Evolutionary conservation across 164 flowering plant genomes (phyloP), one percentile per base, ranked within the genome.

Genomic region (Aristolochia californica): DNA sequence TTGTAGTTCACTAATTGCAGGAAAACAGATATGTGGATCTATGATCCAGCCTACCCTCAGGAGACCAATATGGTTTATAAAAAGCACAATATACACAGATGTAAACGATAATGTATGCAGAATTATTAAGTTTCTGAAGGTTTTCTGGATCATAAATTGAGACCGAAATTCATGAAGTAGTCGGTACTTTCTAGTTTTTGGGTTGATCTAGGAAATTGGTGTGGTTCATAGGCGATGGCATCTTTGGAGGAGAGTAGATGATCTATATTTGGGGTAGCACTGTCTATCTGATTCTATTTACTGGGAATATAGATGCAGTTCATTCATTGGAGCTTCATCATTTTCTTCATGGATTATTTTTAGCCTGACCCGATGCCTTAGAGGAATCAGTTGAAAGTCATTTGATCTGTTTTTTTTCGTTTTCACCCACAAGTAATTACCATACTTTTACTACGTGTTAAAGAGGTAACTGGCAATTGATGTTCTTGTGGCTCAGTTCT

Each of bases 201-300:
- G 25, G 48, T 18, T 27, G 2, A 55, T 70, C 3, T 69, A 94
- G 99, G 96, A 87, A 79, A 58, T 94, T 67, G 99, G 99, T 49
- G 96, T 94, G 49, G 97, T 90, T 67, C 99, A 94, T 62, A 76
- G 86, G 69, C 74, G 96, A 64, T 94, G 97, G 97, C 99, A 94
- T 84, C 93, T 90, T 28, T 94, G 99, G 99, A 85, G 74, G 78
- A 83, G 99, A 70, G 68, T 85, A 38, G 90, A 94, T 79, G 99
- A 94, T 74, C 71, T 94, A 70, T 94, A 94, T 65, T 72, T 90
- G 73, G 99, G 97, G 99, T 94, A 83, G 50, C 50, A 40, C 14
- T 50, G 10, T 48, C 22, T 50, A 18, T 48, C 22, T 47, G 7
- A 18, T 48, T 48, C 51, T 22, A 18, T 34, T 34, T 34, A 34